Evolutionary conservation across 2,329 filamentous ascomycete species (phyloP).

Genomic region (Penicillium sp.): DNA sequence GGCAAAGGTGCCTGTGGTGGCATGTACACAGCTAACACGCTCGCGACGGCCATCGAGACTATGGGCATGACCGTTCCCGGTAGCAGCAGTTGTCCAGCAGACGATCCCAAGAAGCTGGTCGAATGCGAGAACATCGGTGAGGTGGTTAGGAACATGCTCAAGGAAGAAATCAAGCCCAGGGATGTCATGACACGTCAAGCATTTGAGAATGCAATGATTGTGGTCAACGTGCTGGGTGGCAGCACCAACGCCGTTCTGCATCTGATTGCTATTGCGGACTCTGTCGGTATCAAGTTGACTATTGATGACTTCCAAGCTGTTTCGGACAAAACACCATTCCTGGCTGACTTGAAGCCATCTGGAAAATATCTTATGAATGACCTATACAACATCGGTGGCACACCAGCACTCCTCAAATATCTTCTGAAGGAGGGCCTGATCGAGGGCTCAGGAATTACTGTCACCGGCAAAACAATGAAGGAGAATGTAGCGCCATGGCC

Average conservation of each 20-base stretch:
- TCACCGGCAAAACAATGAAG: constrained; percentile 57
- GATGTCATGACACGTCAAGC: not conserved
- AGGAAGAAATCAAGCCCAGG: not conserved
- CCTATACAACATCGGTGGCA: constrained; percentile 41
- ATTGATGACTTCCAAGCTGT: constrained; percentile 47
- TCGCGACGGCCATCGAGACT: constrained; percentile 69
- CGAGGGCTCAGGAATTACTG: constrained; percentile 57
- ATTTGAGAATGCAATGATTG: not conserved
- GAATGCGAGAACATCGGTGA: constrained; percentile 59
- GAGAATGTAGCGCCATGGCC: constrained; percentile 57
- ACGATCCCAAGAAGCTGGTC: constrained; percentile 63
- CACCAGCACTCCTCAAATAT: constrained; percentile 56
- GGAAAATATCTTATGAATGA: constrained; percentile 49
- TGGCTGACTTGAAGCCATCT: constrained; percentile 74
- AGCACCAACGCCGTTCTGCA: not conserved
- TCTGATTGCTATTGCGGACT: not conserved
- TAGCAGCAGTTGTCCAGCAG: constrained; percentile 76
- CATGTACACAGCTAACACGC: constrained; percentile 77
- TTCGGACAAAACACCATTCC: constrained; percentile 63
- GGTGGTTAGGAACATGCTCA: not conserved
- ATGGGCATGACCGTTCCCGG: constrained; percentile 78
- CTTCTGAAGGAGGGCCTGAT: constrained; percentile 57
- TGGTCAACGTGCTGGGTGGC: not conserved
- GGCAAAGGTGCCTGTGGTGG: constrained; percentile 80
- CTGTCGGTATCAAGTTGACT: not conserved